phyloP scores from a whole-genome alignment of 164 flowering plant species.

The Stephania japonica region DNA sequence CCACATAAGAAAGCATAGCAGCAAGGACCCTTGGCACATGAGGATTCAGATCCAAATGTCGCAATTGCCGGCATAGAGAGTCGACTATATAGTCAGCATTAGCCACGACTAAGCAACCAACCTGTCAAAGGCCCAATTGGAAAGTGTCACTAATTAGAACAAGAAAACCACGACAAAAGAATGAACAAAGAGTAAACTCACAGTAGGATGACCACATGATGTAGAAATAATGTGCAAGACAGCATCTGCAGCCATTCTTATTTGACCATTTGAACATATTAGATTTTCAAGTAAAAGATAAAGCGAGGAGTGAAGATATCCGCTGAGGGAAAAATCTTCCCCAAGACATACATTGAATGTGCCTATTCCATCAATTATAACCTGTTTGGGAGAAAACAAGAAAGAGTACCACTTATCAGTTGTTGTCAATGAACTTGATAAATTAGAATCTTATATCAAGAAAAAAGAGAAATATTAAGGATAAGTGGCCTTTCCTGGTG shows the following conservation, averaged over 20 bases:
- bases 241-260: constrained; percentile 73
- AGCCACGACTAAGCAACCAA: constrained; percentile 66
- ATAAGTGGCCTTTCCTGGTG: constrained; percentile 56
- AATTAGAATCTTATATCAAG: not conserved
- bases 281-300: constrained; percentile 82
- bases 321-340: constrained; percentile 59
- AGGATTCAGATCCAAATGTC: constrained; percentile 87
- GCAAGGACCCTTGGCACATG: constrained; percentile 83
- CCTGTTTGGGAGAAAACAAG: constrained; percentile 47
- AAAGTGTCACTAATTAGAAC: constrained; percentile 4
- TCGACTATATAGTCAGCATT: constrained; percentile 94
- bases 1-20: constrained; percentile 85
- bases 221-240: constrained; percentile 59
- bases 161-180: not conserved
- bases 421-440: not conserved
- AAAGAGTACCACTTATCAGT: constrained; percentile 1
- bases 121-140: constrained; percentile 43
- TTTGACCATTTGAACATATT: constrained; percentile 60
- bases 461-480: constrained; percentile 2
- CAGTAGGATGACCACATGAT: constrained; percentile 63
- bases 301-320: constrained; percentile 86
- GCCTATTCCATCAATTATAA: constrained; percentile 86
- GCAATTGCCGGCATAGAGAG: constrained; percentile 79
- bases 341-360: constrained; percentile 67
- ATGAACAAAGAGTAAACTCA: constrained; percentile 27